Conservation (phyloP, 2,329 filamentous ascomycete species). For the Venturia oleaginea region DNA sequence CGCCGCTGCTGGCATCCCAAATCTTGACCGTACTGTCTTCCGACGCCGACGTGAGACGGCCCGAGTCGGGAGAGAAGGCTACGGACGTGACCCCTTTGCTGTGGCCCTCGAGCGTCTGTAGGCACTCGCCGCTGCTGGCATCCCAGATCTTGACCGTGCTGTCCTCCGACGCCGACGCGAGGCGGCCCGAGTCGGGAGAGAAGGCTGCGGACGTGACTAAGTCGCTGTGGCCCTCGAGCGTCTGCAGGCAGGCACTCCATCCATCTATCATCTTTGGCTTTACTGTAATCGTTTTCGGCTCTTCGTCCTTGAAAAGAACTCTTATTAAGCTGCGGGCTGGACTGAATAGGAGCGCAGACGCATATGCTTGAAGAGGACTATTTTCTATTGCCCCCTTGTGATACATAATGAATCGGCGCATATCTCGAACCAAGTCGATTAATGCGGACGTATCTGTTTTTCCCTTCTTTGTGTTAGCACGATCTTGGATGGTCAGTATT, state of each 20-base stretch:
- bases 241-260: conserved; percentile 15
- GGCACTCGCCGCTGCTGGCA: no score
- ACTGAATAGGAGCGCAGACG: conserved; percentile 20
- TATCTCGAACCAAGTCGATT: conserved; percentile 14
- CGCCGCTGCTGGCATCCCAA: no score
- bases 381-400: conserved; percentile 19
- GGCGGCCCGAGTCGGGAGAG: no score
- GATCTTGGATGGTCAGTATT: neutral
- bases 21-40: no score
- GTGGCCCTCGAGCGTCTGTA: no score
- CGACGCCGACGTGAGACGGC: no score
- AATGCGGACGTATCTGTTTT: neutral
- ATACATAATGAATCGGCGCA: conserved; percentile 20
- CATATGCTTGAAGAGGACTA: conserved; percentile 21
- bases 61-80: no score
- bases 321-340: conserved; percentile 18
- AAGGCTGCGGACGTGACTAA: no score
- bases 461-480: conserved; percentile 12
- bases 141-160: no score
- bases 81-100: no score
- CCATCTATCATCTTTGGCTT: conserved; percentile 14
- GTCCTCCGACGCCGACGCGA: no score
- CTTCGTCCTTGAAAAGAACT: conserved; percentile 17
- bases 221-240: no score
- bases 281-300: conserved; percentile 17